Conservation (phyloP, 306 rosid genomes). For the Aeschynomene evenia region DNA sequence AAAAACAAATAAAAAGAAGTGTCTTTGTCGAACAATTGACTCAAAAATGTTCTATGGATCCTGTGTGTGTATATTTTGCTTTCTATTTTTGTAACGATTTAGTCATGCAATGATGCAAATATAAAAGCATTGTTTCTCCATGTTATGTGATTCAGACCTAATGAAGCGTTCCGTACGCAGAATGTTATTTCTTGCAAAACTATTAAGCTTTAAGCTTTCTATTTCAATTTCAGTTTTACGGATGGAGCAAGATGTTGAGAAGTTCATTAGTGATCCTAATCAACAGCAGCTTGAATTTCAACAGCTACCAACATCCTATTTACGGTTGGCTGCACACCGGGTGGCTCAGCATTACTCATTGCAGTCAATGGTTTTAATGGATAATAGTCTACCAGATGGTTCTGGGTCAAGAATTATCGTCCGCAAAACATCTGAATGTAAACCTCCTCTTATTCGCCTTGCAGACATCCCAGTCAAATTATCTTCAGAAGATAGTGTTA, state of each 20-base stretch:
- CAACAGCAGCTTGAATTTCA: slow-evolving; percentile 91
- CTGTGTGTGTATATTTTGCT: background rate
- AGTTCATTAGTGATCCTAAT: slow-evolving; percentile 73
- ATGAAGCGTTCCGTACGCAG: background rate
- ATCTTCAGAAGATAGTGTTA: slow-evolving; percentile 57
- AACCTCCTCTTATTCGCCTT: slow-evolving; percentile 72
- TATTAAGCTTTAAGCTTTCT: slow-evolving; percentile 1
- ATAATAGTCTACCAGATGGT: slow-evolving; percentile 81
- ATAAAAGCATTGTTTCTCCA: too few relatives aligned
- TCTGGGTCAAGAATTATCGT: slow-evolving; percentile 89
- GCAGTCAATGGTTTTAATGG: slow-evolving; percentile 93
- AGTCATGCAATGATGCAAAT: background rate
- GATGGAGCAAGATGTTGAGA: slow-evolving; percentile 96
- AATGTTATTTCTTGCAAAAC: background rate
- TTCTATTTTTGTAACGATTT: slow-evolving; percentile 4
- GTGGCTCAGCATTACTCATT: slow-evolving; percentile 91
- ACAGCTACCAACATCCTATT: slow-evolving; percentile 95
- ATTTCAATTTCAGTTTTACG: slow-evolving; percentile 64
- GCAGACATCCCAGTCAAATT: slow-evolving; percentile 84
- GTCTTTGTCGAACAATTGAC: background rate
- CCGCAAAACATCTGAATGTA: slow-evolving; percentile 78
- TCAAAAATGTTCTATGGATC: background rate
- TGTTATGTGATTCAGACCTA: slow-evolving; percentile 5
- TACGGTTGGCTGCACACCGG: slow-evolving; percentile 96
- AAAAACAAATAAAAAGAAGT: background rate